These are phyloP conservation scores for Candida taoyuanica DNA, from an alignment of 805 yeast genomes.

Conservation along the genomic window DNA sequence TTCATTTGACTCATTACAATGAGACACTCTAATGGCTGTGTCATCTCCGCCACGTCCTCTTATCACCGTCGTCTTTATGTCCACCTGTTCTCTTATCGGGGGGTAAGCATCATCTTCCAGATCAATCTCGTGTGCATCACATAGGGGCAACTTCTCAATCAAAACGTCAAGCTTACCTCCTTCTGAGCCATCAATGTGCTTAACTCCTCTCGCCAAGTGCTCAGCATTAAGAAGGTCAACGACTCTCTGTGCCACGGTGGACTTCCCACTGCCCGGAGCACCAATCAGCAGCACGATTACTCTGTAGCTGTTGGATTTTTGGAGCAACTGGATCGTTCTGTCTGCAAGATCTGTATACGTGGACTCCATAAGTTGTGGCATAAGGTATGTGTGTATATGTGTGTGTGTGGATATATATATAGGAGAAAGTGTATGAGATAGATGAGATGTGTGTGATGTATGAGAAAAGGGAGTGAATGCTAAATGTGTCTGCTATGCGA, in stretches of 20 bases:
- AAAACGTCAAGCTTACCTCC: conserved; percentile 4
- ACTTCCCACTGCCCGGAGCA: conserved; percentile 82
- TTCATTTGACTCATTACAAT: background rate
- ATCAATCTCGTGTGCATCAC: conserved; percentile 8
- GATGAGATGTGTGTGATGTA: too few species aligned
- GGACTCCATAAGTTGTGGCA: conserved; percentile 26
- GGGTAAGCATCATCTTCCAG: conserved; percentile 19
- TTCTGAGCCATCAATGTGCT: too few species aligned
- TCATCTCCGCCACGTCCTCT: conserved; percentile 26
- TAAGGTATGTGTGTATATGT: conserved; percentile 1
- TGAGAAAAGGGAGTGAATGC: too few species aligned
- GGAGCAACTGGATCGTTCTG: conserved; percentile 28
- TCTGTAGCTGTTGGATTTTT: conserved; percentile 35
- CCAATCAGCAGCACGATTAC: conserved; percentile 62
- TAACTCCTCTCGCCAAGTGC: conserved; percentile 16
- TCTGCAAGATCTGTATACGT: conserved; percentile 29
- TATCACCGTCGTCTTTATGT: conserved; percentile 10
- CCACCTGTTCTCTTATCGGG: conserved; percentile 1
- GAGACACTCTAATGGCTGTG: conserved; percentile 20
- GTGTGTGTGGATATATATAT: background rate
- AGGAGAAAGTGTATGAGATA: too few species aligned
- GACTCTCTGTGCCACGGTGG: conserved; percentile 54
- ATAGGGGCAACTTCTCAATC: conserved; percentile 12
- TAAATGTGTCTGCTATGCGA: too few species aligned
- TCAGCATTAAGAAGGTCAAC: conserved; percentile 36